phyloP scores from a whole-genome alignment of 495 filamentous ascomycete species.

The Aspergillus homomorphus region DNA sequence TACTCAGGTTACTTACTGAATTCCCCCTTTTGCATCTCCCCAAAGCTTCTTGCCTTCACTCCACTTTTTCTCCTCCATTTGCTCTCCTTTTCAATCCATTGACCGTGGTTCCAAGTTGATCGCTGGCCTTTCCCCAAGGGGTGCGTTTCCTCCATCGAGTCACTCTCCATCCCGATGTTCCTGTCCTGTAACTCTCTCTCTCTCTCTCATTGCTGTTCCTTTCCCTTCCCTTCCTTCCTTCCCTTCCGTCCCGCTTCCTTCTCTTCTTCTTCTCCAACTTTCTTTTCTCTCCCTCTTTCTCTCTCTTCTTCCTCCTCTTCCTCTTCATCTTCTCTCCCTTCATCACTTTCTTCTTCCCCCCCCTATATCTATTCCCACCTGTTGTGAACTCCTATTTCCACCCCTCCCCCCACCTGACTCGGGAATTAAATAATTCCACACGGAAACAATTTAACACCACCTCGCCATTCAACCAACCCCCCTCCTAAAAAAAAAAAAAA shows the following conservation, averaged over 20 bases:
- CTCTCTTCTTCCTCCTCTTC: slow-evolving; percentile 2
- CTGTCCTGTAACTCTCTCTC: slow-evolving; percentile 3
- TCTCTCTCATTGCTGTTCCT: slow-evolving; percentile 9
- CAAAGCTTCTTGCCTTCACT: background rate
- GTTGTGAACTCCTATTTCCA: background rate
- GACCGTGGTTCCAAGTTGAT: background rate
- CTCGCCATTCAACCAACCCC: background rate
- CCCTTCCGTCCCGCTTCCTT: slow-evolving; percentile 9
- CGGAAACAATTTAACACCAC: background rate
- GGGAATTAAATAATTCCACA: slow-evolving; percentile 4
- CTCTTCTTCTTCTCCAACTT: slow-evolving; percentile 5
- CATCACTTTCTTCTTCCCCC: background rate
- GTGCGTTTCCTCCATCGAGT: slow-evolving; percentile 7
- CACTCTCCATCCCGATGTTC: slow-evolving; percentile 8
- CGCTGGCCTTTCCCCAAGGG: slow-evolving; percentile 13
- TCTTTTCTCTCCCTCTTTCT: slow-evolving; percentile 2
- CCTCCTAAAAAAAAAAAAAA: slow-evolving; percentile 3
- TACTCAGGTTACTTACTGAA: background rate
- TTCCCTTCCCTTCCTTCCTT: slow-evolving; percentile 6
- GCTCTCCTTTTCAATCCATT: background rate
- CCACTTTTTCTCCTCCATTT: background rate
- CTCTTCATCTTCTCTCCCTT: slow-evolving; percentile 6
- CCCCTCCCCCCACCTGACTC: background rate
- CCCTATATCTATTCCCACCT: background rate
- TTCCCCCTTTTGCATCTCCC: background rate